phyloP scores from a whole-genome alignment of 176 grass and related monocot species.

The Luzula sylvatica region DNA sequence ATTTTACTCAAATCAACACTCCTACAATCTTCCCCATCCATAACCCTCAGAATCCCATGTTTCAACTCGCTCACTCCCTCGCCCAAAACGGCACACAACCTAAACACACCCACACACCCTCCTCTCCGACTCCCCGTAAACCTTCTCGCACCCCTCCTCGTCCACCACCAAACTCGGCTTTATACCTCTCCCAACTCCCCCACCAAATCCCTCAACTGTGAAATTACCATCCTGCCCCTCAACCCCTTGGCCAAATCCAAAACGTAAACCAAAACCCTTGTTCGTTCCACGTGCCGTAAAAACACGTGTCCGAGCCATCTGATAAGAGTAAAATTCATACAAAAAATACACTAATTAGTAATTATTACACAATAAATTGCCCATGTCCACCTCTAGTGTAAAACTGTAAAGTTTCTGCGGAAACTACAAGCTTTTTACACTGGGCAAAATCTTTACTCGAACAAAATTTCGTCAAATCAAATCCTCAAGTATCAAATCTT shows the following conservation, averaged over 20 bases:
- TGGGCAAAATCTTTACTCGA: constrained; percentile 1
- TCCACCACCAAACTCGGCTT: constrained; percentile 72
- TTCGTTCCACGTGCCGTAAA: constrained; percentile 87
- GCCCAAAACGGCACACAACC: constrained; percentile 69
- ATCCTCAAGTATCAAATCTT: constrained; percentile 68
- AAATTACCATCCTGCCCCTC: constrained; percentile 43
- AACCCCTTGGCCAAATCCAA: constrained; percentile 47
- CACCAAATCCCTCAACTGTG: constrained; percentile 51
- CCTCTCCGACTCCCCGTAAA: constrained; percentile 44
- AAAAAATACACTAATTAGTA: too few species aligned
- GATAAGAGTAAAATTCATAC: too few species aligned
- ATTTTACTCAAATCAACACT: constrained; percentile 47
- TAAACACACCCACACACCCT: constrained; percentile 62
- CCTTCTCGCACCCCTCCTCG: constrained; percentile 50
- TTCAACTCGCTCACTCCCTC: constrained; percentile 65
- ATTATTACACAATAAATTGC: too few species aligned
- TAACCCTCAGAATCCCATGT: constrained; percentile 47
- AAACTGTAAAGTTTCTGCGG: too few species aligned
- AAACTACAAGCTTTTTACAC: too few species aligned
- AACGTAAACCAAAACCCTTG: constrained; percentile 67
- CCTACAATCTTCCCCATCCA: constrained; percentile 42
- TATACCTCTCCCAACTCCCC: constrained; percentile 65
- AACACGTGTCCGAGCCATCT: constrained; percentile 78
- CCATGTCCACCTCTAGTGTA: too few species aligned
- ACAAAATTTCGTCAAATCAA: constrained; percentile 58